These are phyloP conservation scores for Podaxis rugospora DNA, from an alignment of 768 basidiomycete species.

Conservation along the genomic window DNA sequence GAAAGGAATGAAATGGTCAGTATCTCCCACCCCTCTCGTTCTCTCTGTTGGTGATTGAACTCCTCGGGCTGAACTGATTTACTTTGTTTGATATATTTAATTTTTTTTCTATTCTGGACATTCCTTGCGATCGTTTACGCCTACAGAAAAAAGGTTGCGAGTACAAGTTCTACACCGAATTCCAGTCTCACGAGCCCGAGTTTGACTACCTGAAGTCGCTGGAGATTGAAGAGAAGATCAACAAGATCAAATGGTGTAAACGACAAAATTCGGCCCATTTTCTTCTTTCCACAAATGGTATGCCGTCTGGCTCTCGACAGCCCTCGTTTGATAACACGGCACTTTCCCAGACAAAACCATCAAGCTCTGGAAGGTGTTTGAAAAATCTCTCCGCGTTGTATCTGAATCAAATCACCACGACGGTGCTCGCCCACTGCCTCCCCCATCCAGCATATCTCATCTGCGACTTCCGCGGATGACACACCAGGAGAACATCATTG, in stretches of 20 bases:
- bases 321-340: slow-evolving; percentile 9
- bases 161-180: slow-evolving; percentile 99
- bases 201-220: slow-evolving; percentile 99
- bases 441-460: slow-evolving; percentile 52
- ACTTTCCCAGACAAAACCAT: slow-evolving; percentile 88
- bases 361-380: slow-evolving; percentile 99
- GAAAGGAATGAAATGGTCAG: slow-evolving; percentile 94
- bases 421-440: slow-evolving; percentile 65
- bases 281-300: slow-evolving; percentile 94
- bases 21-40: slow-evolving; percentile 15
- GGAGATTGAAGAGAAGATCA: slow-evolving; percentile 99
- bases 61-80: neutral
- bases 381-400: slow-evolving; percentile 93
- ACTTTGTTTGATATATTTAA: neutral
- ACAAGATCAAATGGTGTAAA: slow-evolving; percentile 99
- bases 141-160: slow-evolving; percentile 97
- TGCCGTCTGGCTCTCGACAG: slow-evolving; percentile 19
- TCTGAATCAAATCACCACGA: slow-evolving; percentile 94
- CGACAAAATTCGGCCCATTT: slow-evolving; percentile 98
- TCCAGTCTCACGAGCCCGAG: slow-evolving; percentile 99
- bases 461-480: slow-evolving; percentile 88
- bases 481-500: slow-evolving; percentile 96
- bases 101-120: slow-evolving; percentile 13
- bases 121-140: slow-evolving; percentile 1
- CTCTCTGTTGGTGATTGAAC: slow-evolving; percentile 16